These are phyloP conservation scores for Sutorius eximius DNA, from an alignment of 1,284 basidiomycete genomes.

Conservation along the genomic window DNA sequence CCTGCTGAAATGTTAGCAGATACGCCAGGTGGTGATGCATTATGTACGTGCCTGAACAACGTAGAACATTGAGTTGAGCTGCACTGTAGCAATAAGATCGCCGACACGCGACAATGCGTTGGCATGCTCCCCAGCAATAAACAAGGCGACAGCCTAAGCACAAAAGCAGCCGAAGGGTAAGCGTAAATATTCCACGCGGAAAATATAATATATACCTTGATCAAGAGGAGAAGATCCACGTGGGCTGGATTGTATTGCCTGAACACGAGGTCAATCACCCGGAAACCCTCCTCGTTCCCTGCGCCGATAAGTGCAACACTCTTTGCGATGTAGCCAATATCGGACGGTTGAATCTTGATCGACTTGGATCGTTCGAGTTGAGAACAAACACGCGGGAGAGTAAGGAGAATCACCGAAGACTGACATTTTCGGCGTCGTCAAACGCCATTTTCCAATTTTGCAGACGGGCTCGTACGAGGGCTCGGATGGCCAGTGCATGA, in stretches of 20 bases:
- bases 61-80: neutral
- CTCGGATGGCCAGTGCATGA: no score
- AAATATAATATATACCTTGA: neutral
- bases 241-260: neutral
- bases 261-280: neutral
- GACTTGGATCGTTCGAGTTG: no score
- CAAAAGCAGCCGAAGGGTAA: neutral
- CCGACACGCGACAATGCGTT: neutral
- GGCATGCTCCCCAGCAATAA: neutral
- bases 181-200: neutral
- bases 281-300: neutral
- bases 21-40: no score
- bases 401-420: no score
- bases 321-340: neutral
- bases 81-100: neutral
- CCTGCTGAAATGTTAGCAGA: neutral
- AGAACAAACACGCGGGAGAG: no score
- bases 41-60: neutral
- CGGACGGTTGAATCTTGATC: neutral
- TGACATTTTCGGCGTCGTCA: no score
- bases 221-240: neutral
- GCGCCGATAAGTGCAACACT: neutral
- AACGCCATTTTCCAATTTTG: no score
- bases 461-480: no score
- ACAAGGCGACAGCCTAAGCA: neutral